Evolutionary conservation across 2,329 filamentous ascomycete species (phyloP), one percentile per base, ranked within the genome.

Genomic region (Amylocarpus encephaloides): DNA sequence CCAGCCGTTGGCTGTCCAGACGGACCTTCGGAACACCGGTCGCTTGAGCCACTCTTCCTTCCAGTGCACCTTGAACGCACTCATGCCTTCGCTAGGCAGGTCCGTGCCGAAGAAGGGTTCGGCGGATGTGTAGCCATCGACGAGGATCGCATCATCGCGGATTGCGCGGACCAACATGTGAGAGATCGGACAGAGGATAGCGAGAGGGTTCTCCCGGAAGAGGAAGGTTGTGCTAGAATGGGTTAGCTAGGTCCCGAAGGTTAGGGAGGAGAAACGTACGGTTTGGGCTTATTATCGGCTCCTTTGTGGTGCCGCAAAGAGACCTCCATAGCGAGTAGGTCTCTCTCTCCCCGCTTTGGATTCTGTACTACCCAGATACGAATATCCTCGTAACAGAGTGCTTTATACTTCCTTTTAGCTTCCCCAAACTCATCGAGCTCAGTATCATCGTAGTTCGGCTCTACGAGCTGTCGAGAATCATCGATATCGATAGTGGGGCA

Each of bases 231-330:
- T 62, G n/a, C 51, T 57, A 50, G 29, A n/a, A n/a, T 40, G 13
- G 43, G 51, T 60, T 58, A 60, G 52, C 40, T 43, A 49, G 35
- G n/a, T n/a, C 38, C 46, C 10, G 33, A 9, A 9, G 5, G 18
- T 33, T 16, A 39, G 43, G 41, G 48, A 13, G 46, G 54, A 16
- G 5, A 36, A n/a, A 36, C 41, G 41, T 60, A 60, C 51, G 50
- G 56, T 50, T 59, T 61, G 7, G 52, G 56, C 47, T 59, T 61
- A n/a, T 58, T 62, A 51, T 62, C 54, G 12, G 55, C 55, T 15
- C 50, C 52, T 54, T 62, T 61, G 40, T 61, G 29, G 44, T 61
- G 11, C 44, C 38, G 39, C 12, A 61, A 50, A 38, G 32, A 22
- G 44, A 61, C 53, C 45, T 62, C 53, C 43, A 61, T 62, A 0